Evolutionary conservation across 1,284 basidiomycete genomes (phyloP).

Genomic region (Austropuccinia psidii): DNA sequence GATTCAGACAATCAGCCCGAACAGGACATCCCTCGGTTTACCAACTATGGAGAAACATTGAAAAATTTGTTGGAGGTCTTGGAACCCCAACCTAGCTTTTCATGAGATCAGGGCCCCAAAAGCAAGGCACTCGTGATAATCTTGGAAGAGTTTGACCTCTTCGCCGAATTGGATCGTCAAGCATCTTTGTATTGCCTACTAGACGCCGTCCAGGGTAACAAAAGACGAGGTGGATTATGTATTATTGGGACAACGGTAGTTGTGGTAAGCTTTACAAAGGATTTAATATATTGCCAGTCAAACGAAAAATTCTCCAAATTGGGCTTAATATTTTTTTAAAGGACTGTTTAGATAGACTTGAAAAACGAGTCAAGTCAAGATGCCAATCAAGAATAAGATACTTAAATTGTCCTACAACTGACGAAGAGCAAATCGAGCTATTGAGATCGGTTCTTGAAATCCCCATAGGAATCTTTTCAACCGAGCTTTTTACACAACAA

Average conservation of each 20-base stretch:
- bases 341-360: constrained; percentile 78
- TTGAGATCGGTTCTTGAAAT: too few species aligned
- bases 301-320: background rate
- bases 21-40: background rate
- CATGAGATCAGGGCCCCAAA: background rate
- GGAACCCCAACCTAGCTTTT: background rate
- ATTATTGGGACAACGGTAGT: constrained; percentile 74
- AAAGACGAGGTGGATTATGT: constrained; percentile 57
- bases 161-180: constrained; percentile 57
- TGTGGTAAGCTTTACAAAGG: constrained; percentile 55
- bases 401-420: constrained; percentile 52
- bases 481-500: too few species aligned
- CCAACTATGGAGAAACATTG: constrained; percentile 14
- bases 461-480: too few species aligned
- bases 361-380: constrained; percentile 89
- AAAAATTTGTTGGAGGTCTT: constrained; percentile 16
- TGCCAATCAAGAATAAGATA: constrained; percentile 84
- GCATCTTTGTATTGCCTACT: constrained; percentile 50
- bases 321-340: constrained; percentile 38
- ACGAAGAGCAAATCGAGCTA: background rate
- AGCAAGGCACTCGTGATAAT: constrained; percentile 65
- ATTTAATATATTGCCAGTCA: too few species aligned
- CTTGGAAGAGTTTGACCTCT: constrained; percentile 83
- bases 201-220: constrained; percentile 59
- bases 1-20: too few species aligned